Conservation (phyloP, 2,329 filamentous ascomycete genomes). For the Stagonosporopsis cucurbitacearum region DNA sequence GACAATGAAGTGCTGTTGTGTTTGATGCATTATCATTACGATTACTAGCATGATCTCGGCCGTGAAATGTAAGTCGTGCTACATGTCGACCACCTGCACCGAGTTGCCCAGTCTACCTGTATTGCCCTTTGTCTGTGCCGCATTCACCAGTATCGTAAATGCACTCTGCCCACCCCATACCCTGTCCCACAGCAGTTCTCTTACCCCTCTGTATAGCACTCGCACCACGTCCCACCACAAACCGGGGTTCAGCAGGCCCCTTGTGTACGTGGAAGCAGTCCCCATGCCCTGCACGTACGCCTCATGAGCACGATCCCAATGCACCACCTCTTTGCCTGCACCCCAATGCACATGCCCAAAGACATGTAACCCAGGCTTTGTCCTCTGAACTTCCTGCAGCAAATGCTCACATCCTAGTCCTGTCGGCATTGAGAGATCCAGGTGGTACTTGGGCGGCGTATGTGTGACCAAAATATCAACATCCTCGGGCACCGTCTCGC, state of each 20-base stretch:
- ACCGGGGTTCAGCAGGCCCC: slow-evolving; percentile 46
- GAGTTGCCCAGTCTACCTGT: slow-evolving; percentile 57
- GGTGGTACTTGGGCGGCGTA: slow-evolving; percentile 75
- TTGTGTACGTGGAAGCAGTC: slow-evolving; percentile 47
- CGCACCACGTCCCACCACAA: slow-evolving; percentile 60
- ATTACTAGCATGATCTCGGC: slow-evolving; percentile 16
- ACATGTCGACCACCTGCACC: slow-evolving; percentile 51
- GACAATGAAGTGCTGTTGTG: slow-evolving; percentile 43
- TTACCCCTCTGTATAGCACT: slow-evolving; percentile 60
- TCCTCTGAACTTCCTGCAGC: slow-evolving; percentile 74
- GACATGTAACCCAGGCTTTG: slow-evolving; percentile 76
- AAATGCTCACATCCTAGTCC: slow-evolving; percentile 74
- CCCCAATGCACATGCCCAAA: slow-evolving; percentile 87
- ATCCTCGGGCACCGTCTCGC: slow-evolving; percentile 70
- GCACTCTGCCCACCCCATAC: slow-evolving; percentile 62
- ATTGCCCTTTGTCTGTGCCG: slow-evolving; percentile 60
- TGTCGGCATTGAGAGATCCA: slow-evolving; percentile 64
- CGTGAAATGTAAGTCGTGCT: slow-evolving; percentile 37
- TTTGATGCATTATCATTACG: slow-evolving; percentile 38
- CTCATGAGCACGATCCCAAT: slow-evolving; percentile 76
- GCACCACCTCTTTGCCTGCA: slow-evolving; percentile 71
- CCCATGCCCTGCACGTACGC: slow-evolving; percentile 71
- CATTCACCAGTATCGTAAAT: slow-evolving; percentile 66
- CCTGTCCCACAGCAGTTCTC: slow-evolving; percentile 65
- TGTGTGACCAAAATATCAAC: slow-evolving; percentile 84